A percentile compares a stretch with the other conserved stretches of the same genome.
Conservation (phyloP, 352 stramenopile species). For the Pythium scleroteichum region DNA sequence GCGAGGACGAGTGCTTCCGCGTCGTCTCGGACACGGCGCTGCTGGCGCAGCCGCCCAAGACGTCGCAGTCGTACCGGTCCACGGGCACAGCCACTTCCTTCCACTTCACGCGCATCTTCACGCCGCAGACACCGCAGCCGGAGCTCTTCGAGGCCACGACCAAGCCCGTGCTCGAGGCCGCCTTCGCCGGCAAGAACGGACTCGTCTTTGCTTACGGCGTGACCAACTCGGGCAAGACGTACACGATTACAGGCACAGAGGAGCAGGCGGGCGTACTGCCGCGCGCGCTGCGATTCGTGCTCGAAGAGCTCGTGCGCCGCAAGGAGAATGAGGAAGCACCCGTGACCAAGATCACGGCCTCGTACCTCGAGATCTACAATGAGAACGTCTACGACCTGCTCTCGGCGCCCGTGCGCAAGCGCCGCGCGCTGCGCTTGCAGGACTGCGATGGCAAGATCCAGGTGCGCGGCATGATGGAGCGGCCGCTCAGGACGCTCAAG, state of each 20-base stretch:
- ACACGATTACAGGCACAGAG: constrained; percentile 94
- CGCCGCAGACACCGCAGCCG: constrained; percentile 69
- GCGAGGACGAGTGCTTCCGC: constrained; percentile 56
- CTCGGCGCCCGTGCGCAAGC: constrained; percentile 51
- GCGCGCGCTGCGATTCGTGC: constrained; percentile 68
- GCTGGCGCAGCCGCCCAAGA: constrained; percentile 71
- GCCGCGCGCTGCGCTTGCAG: constrained; percentile 68
- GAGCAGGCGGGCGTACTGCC: constrained; percentile 82
- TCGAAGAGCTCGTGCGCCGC: constrained; percentile 57
- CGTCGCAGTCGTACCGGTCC: constrained; percentile 70
- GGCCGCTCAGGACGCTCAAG: constrained; percentile 52
- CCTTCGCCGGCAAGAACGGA: constrained; percentile 84
- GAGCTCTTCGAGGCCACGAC: constrained; percentile 92
- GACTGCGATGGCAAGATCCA: constrained; percentile 89
- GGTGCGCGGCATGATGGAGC: constrained; percentile 79
- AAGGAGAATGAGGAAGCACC: constrained; percentile 43
- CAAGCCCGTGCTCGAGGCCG: constrained; percentile 87
- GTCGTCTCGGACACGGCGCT: constrained; percentile 65
- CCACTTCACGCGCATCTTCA: constrained; percentile 88
- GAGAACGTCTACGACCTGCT: constrained; percentile 98
- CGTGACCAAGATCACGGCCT: constrained; percentile 74
- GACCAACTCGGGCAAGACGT: constrained; percentile 98
- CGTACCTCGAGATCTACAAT: constrained; percentile 99
- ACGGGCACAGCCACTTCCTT: constrained; percentile 77
- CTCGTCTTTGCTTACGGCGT: constrained; percentile 98